Evolutionary conservation across 2,329 filamentous ascomycete species (phyloP).

Genomic region (Cladosporium cucumerinum): DNA sequence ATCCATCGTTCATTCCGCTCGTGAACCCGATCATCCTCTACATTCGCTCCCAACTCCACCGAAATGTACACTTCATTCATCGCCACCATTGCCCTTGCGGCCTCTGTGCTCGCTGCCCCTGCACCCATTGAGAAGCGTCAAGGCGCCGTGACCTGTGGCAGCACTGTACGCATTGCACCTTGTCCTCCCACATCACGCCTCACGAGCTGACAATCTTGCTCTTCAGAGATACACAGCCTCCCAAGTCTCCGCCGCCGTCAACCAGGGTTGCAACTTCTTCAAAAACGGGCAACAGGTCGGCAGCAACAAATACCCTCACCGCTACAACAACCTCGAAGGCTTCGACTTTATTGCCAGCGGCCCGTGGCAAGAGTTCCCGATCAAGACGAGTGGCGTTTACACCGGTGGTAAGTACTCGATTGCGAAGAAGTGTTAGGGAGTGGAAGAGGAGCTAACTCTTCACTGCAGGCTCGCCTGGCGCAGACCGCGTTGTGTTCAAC

Average conservation of each 20-base stretch:
- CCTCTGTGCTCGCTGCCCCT: conserved; percentile 27
- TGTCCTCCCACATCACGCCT: conserved; percentile 1
- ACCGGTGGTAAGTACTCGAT: conserved; percentile 46
- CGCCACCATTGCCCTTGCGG: conserved; percentile 29
- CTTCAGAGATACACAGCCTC: conserved; percentile 48
- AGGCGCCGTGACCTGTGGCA: conserved; percentile 54
- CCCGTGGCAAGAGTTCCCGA: conserved; percentile 63
- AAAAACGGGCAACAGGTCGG: conserved; percentile 32
- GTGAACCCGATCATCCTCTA: conserved; percentile 2
- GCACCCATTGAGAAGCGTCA: conserved; percentile 37
- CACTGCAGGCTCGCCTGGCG: conserved; percentile 54
- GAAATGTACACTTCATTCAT: conserved; percentile 32
- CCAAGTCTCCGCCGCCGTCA: conserved; percentile 50
- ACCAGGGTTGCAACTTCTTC: conserved; percentile 53
- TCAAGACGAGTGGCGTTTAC: conserved; percentile 50
- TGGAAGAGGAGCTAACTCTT: neutral
- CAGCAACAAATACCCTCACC: conserved; percentile 35
- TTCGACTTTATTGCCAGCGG: conserved; percentile 57
- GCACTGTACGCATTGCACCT: conserved; percentile 22
- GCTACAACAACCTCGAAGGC: conserved; percentile 47
- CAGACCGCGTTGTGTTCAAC: conserved; percentile 66
- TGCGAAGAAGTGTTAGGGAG: neutral
- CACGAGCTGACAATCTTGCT: neutral
- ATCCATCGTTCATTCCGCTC: conserved; percentile 7
- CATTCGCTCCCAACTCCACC: conserved; percentile 9